Base-by-base conservation (phyloP, 331 rosid genomes). In the Cydonia oblonga region DNA sequence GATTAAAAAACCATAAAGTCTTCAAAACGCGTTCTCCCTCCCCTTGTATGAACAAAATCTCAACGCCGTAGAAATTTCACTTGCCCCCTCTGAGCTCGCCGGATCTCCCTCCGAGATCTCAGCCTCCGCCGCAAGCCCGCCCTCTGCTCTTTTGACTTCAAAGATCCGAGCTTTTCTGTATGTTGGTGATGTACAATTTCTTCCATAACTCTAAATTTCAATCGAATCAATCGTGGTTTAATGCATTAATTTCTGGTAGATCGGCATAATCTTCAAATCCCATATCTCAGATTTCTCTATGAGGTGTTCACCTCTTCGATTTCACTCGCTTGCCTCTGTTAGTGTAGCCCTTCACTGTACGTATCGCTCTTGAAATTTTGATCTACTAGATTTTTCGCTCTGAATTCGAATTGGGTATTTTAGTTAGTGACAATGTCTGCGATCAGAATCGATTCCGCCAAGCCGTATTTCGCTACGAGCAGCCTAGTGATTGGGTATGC, bases 401-500 rank as follows among this genome's bases (percentile, higher is more conserved):
- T n/a, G 40, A 35, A 67, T 53, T 75, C 76, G 52, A 75, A 24
- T 71, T 62, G 42, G 56, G 63, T 72, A 57, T 9, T 23, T 18
- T 61, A 24, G 57, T 66, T 46, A 53, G 49, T 15, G 22, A 35
- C 68, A 79, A 91, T 91, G 97, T 69, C 91, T 64, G 54, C 83
- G 66, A 58, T 35, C 66, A 84, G 87, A 71, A 68, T 81, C 14
- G 92, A 89, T 67, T 49, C 87, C 5, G 1, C 78, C 7, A 88
- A 85, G 81, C 85, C 83, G n/a, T 84, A 85, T 52, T 89, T 84
- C 83, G 64, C 93, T 9, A 95, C 96, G 5, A 88, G 84, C 56
- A 82, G 90, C 18, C 86, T 91, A 5, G 96, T 95, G 60, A 14
- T 91, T 1, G 97, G 96, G 0, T 95, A 95, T 66, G 98, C 98